Evolutionary conservation across 129 eudicot genomes (phyloP), one percentile per base, ranked within the genome.

Genomic region (Gnaphalium uliginosum): DNA sequence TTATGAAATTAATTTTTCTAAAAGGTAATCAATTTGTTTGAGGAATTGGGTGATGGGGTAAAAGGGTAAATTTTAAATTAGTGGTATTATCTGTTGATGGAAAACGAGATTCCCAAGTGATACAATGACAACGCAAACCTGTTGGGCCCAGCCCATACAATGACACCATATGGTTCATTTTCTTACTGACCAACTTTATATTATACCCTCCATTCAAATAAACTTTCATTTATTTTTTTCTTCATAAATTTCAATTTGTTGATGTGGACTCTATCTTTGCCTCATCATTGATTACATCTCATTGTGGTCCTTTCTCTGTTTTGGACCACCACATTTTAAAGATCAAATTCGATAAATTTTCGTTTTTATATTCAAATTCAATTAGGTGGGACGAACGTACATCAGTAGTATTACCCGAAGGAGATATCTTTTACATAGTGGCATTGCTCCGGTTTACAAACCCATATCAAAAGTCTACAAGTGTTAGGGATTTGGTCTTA

Each of bases 331-430:
- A 30, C 72, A 54, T 69, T 69, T 69, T 63, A 62, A 68, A 81
- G 71, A 68, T 75, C 32, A 19, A 80, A 50, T 43, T 68, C 60
- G 25, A 63, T 35, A 33, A 66, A n/a, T 19, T 53, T 76, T 24
- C 0, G 23, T 80, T 79, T 59, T 69, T 48, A 11, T 18, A 70
- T 64, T 74, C 21, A 17, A 54, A 70, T 64, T 74, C 21, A 17
- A 54, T 83, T 72, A 90, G 96, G 88, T 90, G 96, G 96, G 96
- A 90, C 58, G 76, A 66, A 57, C 87, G 96, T 23, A 84, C 85
- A 22, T 90, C 91, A 1, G 86, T 86, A 6, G 91, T 82, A 0
- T 54, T 90, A 19, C 96, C 96, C 5, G 88, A 86, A 71, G 91
- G 88, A 0, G 96, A 88, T 24, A 86, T 90, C 79, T 90, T 90